Conservation (phyloP, 495 filamentous ascomycete genomes). For the Diplogelasinospora grovesii region DNA sequence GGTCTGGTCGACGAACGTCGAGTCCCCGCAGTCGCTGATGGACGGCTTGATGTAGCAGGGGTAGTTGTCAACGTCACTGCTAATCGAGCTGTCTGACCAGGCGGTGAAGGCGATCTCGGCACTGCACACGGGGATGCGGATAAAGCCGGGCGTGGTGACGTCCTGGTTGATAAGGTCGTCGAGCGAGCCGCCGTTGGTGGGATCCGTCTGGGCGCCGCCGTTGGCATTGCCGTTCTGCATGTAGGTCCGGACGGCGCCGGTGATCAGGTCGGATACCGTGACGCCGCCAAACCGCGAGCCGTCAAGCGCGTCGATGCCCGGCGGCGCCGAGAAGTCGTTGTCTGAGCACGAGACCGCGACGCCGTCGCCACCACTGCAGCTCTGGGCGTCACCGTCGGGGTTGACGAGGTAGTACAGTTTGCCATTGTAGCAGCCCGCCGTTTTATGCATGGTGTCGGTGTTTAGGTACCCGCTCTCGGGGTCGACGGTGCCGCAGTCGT, state of each 20-base stretch:
- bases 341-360: background rate
- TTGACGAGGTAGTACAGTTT: slow-evolving; percentile 27
- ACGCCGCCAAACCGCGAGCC: slow-evolving; percentile 15
- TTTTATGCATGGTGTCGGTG: slow-evolving; percentile 12
- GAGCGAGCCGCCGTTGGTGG: slow-evolving; percentile 8
- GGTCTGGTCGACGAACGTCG: slow-evolving; percentile 25
- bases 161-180: slow-evolving; percentile 5
- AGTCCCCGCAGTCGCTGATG: slow-evolving; percentile 20
- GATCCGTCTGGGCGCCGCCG: slow-evolving; percentile 13
- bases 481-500: slow-evolving; percentile 16
- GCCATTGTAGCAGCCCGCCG: slow-evolving; percentile 18
- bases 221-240: slow-evolving; percentile 24
- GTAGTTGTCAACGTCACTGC: slow-evolving; percentile 15
- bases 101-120: slow-evolving; percentile 14
- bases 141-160: slow-evolving; percentile 21
- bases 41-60: slow-evolving; percentile 21
- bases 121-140: slow-evolving; percentile 30
- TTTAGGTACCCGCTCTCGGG: slow-evolving; percentile 18
- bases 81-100: slow-evolving; percentile 12
- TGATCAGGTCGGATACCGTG: slow-evolving; percentile 20
- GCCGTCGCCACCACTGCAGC: background rate
- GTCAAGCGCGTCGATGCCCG: slow-evolving; percentile 20
- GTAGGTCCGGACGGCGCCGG: slow-evolving; percentile 25
- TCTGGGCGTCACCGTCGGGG: slow-evolving; percentile 10
- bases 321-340: slow-evolving; percentile 14